Evolutionary conservation across 306 rosid genomes (phyloP).

Genomic region (Vigna hirtella): DNA sequence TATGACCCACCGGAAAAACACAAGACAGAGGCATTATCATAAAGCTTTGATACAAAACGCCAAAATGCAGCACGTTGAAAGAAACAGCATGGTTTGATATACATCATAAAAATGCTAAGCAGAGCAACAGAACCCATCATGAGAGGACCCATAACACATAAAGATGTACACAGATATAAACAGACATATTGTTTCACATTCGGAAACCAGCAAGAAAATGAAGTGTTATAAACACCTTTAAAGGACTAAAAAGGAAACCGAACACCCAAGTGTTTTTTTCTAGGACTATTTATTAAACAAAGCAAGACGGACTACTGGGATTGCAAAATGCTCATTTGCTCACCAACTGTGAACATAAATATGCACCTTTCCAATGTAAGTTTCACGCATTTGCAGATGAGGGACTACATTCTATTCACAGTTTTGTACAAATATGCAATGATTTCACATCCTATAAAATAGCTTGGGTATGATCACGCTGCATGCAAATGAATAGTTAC

Average conservation of each 20-base stretch:
- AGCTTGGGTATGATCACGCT: constrained; percentile 55
- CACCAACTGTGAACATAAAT: constrained; percentile 26
- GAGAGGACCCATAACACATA: constrained; percentile 14
- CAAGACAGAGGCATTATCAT: constrained; percentile 17
- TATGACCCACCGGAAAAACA: constrained; percentile 35
- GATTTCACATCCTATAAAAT: constrained; percentile 63
- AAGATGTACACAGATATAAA: constrained; percentile 17
- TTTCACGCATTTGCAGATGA: constrained; percentile 43
- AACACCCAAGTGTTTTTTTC: constrained; percentile 2
- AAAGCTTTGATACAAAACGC: constrained; percentile 38
- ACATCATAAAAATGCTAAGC: constrained; percentile 25
- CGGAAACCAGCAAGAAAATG: constrained; percentile 30
- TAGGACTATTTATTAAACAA: constrained; percentile 28
- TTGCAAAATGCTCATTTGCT: constrained; percentile 33
- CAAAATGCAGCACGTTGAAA: constrained; percentile 27
- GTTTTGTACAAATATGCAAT: constrained; percentile 68
- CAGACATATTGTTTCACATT: constrained; percentile 8
- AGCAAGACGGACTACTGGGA: background rate
- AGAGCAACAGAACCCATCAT: background rate
- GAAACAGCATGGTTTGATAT: constrained; percentile 8
- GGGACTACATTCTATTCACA: constrained; percentile 46
- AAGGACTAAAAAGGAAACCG: background rate
- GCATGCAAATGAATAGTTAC: constrained; percentile 85
- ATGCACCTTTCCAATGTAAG: constrained; percentile 13
- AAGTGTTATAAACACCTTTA: constrained; percentile 10